Conservation (phyloP, 2,329 filamentous ascomycete species). For the Thielaviopsis musarum region DNA sequence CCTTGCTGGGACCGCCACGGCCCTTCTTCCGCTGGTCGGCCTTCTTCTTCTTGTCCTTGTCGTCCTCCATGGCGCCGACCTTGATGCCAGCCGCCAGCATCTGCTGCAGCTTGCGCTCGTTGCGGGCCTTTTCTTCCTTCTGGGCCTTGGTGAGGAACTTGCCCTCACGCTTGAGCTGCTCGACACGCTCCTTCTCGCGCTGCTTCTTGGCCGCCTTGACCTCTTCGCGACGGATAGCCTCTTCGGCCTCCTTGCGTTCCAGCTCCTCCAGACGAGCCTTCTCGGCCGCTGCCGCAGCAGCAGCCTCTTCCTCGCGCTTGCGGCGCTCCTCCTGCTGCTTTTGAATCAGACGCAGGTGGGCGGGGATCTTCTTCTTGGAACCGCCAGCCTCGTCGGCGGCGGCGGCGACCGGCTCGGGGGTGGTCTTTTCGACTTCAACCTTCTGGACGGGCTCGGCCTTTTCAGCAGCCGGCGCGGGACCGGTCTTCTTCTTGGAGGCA, state of each 20-base stretch:
- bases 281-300: slow-evolving; percentile 41
- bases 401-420: slow-evolving; percentile 17
- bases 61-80: slow-evolving; percentile 43
- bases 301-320: slow-evolving; percentile 45
- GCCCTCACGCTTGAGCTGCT: slow-evolving; percentile 75
- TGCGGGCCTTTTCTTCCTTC: slow-evolving; percentile 62
- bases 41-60: slow-evolving; percentile 51
- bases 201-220: slow-evolving; percentile 65
- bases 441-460: slow-evolving; percentile 18
- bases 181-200: slow-evolving; percentile 70
- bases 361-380: slow-evolving; percentile 67
- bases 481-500: slow-evolving; percentile 65
- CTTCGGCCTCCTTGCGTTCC: slow-evolving; percentile 48
- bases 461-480: slow-evolving; percentile 5
- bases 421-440: slow-evolving; percentile 37
- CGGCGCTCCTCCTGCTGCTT: slow-evolving; percentile 70
- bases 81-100: slow-evolving; percentile 66
- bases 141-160: slow-evolving; percentile 78
- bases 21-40: slow-evolving; percentile 75
- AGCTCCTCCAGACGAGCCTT: slow-evolving; percentile 48
- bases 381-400: slow-evolving; percentile 33
- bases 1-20: slow-evolving; percentile 25
- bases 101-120: slow-evolving; percentile 67
- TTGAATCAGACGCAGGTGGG: slow-evolving; percentile 55
- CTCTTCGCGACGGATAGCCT: slow-evolving; percentile 52